A percentile compares a stretch with the other conserved stretches of the same genome.
Evolutionary conservation across 768 basidiomycete genomes (phyloP).

Genomic region (Hemileccinum impolitum): DNA sequence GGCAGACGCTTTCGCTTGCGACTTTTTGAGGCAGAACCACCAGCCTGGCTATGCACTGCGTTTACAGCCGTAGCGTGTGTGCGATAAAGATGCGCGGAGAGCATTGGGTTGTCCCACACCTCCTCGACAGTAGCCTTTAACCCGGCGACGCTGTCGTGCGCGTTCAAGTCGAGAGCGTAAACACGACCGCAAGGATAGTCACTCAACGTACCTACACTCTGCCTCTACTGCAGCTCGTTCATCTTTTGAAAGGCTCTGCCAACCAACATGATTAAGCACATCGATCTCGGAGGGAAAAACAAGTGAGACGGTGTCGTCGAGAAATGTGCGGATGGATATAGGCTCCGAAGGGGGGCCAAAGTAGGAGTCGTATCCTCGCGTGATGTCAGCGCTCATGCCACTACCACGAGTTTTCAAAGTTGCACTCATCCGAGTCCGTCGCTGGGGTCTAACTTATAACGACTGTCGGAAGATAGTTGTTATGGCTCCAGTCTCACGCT

Average conservation of each 20-base stretch:
- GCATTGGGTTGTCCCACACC: constrained; percentile 51
- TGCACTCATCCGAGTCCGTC: too few relatives aligned
- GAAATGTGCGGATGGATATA: constrained; percentile 46
- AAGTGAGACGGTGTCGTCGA: constrained; percentile 31
- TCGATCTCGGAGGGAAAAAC: constrained; percentile 8
- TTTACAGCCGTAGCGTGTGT: constrained; percentile 49
- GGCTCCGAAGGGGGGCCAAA: constrained; percentile 64
- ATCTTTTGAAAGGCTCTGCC: constrained; percentile 25
- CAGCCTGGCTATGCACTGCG: constrained; percentile 34
- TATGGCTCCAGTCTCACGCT: too few relatives aligned
- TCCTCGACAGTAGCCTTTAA: constrained; percentile 42
- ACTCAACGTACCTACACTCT: constrained; percentile 42
- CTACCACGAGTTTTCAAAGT: too few relatives aligned
- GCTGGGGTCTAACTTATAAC: too few relatives aligned
- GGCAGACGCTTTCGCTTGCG: constrained; percentile 36
- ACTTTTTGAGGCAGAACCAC: constrained; percentile 23
- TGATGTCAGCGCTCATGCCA: constrained; percentile 24
- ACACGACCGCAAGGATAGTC: not conserved
- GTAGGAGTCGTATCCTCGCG: constrained; percentile 43
- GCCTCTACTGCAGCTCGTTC: constrained; percentile 31
- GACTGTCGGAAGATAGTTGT: too few relatives aligned
- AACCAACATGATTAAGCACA: constrained; percentile 14
- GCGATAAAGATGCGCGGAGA: constrained; percentile 54
- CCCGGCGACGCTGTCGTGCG: constrained; percentile 48
- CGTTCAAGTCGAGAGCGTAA: not conserved